A percentile compares a stretch with the other conserved stretches of the same genome.
phyloP scores from a whole-genome alignment of 2,329 filamentous ascomycete species.

The Penicillium corylophilum region DNA sequence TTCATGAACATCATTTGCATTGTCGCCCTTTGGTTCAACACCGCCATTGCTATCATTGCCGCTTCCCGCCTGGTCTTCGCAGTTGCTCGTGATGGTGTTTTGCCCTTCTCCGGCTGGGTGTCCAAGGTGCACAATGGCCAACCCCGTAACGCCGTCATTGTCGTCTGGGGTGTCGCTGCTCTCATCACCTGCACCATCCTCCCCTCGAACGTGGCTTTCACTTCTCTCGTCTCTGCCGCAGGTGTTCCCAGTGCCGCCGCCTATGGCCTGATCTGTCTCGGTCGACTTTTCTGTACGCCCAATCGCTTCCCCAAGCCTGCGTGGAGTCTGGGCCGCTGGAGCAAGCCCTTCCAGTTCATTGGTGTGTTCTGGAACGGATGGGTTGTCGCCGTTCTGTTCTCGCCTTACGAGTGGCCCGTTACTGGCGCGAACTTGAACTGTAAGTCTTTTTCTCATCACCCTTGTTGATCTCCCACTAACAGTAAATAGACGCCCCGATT shows the following conservation, averaged over 20 bases:
- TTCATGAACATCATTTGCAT: constrained; percentile 59
- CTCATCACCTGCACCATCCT: constrained; percentile 60
- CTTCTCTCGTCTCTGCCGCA: constrained; percentile 54
- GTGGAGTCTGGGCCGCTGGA: constrained; percentile 49
- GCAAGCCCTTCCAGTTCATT: constrained; percentile 51
- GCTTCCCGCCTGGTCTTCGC: constrained; percentile 63
- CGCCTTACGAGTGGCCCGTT: constrained; percentile 50
- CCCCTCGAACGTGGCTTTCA: constrained; percentile 55
- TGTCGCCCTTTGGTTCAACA: constrained; percentile 44
- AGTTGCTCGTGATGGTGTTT: constrained; percentile 60
- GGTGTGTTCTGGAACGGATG: constrained; percentile 52
- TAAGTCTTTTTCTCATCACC: constrained; percentile 15
- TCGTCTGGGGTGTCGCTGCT: constrained; percentile 56
- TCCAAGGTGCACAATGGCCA: constrained; percentile 56
- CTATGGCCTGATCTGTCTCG: constrained; percentile 53
- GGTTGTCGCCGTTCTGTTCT: constrained; percentile 51
- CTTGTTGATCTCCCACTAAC: constrained; percentile 1
- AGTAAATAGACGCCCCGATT: constrained; percentile 46
- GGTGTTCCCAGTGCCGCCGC: constrained; percentile 54
- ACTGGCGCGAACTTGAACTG: constrained; percentile 48
- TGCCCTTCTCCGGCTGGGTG: constrained; percentile 61
- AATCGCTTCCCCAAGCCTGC: constrained; percentile 32
- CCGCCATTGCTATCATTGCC: constrained; percentile 59
- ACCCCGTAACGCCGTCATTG: constrained; percentile 60
- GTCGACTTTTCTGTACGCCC: constrained; percentile 49